phyloP scores from a whole-genome alignment of 23 red algal species.

The Gracilaria caudata region DNA sequence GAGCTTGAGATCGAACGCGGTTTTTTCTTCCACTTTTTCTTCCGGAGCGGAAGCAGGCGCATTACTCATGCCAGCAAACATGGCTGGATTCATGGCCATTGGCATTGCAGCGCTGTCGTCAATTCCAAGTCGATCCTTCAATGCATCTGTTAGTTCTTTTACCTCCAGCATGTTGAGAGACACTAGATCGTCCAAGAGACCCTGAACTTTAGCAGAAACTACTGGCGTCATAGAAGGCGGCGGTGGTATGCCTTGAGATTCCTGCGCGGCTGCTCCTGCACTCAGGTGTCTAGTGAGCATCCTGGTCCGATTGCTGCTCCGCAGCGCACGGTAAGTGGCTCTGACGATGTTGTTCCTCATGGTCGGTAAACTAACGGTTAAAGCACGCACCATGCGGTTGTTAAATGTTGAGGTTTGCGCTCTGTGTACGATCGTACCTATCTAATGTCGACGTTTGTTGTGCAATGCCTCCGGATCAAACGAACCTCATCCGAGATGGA shows the following conservation, averaged over 20 bases:
- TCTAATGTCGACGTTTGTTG: no score
- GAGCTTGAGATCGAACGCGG: conserved; percentile 91
- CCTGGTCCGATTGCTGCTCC: background rate
- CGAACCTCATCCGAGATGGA: no score
- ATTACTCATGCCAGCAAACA: conserved; percentile 71
- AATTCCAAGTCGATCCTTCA: conserved; percentile 90
- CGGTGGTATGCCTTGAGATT: conserved; percentile 19
- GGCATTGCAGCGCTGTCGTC: conserved; percentile 73
- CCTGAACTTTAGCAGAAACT: conserved; percentile 58
- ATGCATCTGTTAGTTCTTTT: conserved; percentile 80
- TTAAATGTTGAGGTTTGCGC: background rate
- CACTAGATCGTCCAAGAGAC: conserved; percentile 78
- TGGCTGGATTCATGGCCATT: conserved; percentile 80
- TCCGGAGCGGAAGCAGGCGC: conserved; percentile 57
- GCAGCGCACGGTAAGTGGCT: conserved; percentile 12
- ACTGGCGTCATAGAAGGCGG: conserved; percentile 36
- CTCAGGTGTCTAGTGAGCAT: background rate
- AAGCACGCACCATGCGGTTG: background rate
- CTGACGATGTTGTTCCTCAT: conserved; percentile 7
- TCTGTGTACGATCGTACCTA: background rate
- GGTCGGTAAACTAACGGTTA: background rate
- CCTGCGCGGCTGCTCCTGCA: conserved; percentile 12
- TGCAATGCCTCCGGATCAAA: no score
- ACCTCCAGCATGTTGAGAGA: conserved; percentile 96
- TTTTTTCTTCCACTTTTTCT: conserved; percentile 86